These are phyloP conservation scores for Diversispora epigaea DNA, from an alignment of 192 early-diverging fungal genomes.

Conservation along the genomic window DNA sequence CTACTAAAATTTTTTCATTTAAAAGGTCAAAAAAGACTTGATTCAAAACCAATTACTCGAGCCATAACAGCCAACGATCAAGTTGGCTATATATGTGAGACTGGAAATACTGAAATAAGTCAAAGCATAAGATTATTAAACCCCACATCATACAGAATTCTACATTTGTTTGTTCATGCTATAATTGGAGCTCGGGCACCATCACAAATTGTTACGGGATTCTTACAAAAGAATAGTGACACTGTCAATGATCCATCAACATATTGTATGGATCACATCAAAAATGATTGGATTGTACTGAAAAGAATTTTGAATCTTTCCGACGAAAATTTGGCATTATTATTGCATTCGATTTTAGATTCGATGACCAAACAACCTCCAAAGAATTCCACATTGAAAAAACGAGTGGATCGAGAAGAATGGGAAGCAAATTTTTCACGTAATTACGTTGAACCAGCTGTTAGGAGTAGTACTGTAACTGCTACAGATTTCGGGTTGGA, in stretches of 20 bases:
- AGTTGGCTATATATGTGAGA: conserved; percentile 20
- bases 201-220: background rate
- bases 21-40: background rate
- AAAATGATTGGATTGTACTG: conserved; percentile 29
- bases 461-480: background rate
- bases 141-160: conserved; percentile 27
- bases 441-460: background rate
- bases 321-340: conserved; percentile 28
- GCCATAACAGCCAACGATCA: background rate
- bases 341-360: conserved; percentile 22
- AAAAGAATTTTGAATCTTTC: conserved; percentile 16
- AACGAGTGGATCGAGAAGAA: background rate
- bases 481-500: background rate
- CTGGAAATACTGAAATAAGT: background rate
- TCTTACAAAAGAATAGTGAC: background rate
- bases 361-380: background rate
- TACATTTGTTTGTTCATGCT: conserved; percentile 32
- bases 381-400: background rate
- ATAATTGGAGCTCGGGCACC: conserved; percentile 5
- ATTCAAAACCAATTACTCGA: background rate
- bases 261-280: conserved; percentile 28
- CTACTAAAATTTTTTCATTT: background rate
- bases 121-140: conserved; percentile 1
- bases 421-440: background rate
- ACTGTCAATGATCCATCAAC: background rate